Conservation (phyloP, 2,329 filamentous ascomycete genomes). For the Tolypocladium sp. region DNA sequence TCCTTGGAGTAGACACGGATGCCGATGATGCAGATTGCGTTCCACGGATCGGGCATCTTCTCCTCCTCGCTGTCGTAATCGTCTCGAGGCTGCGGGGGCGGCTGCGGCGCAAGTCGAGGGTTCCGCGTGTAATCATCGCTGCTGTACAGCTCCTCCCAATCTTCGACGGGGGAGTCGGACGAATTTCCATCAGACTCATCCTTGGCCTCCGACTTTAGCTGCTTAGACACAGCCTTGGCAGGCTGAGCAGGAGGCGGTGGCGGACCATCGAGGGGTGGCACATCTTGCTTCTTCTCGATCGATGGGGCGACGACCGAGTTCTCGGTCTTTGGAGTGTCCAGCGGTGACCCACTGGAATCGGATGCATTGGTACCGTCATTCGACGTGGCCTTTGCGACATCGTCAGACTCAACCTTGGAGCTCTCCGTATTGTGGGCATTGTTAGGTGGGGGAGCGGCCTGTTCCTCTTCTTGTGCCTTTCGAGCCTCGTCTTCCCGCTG, state of each 20-base stretch:
- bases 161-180: conserved; percentile 49
- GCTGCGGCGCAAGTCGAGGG: conserved; percentile 30
- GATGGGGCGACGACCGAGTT: conserved; percentile 12
- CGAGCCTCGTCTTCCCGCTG: not conserved
- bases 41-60: conserved; percentile 49
- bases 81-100: conserved; percentile 21
- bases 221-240: conserved; percentile 2
- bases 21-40: conserved; percentile 52
- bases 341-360: conserved; percentile 20
- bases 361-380: conserved; percentile 16
- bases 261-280: conserved; percentile 17
- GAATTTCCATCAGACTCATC: conserved; percentile 44
- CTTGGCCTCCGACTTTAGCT: conserved; percentile 11
- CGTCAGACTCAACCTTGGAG: conserved; percentile 1
- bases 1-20: conserved; percentile 54
- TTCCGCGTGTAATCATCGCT: conserved; percentile 48
- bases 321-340: conserved; percentile 21
- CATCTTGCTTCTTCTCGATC: conserved; percentile 22
- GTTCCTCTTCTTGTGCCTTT: conserved; percentile 7
- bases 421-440: too few species aligned
- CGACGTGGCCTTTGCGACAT: conserved; percentile 7
- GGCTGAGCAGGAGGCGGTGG: conserved; percentile 10
- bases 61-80: conserved; percentile 48
- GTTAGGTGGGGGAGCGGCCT: conserved; percentile 1
- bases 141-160: conserved; percentile 51